These are phyloP conservation scores for Cercospora sp. DNA, from an alignment of 2,329 filamentous ascomycete genomes.

Conservation along the genomic window DNA sequence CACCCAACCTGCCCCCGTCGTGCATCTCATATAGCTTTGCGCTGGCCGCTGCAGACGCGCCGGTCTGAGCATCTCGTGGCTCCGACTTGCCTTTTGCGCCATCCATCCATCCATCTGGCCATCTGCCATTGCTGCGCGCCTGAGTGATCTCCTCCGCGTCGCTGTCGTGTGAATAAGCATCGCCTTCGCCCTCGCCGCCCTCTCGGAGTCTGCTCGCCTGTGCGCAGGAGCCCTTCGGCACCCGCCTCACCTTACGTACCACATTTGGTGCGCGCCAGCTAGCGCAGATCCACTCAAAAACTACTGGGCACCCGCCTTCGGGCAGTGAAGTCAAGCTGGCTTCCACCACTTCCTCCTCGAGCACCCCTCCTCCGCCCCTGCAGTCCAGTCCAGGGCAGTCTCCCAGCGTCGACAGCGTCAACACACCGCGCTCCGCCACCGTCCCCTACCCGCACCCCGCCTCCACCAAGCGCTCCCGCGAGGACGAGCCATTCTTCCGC, in stretches of 20 bases:
- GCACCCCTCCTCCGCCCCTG: constrained; percentile 23
- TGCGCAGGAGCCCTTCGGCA: neutral
- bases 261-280: neutral
- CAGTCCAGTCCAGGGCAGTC: constrained; percentile 22
- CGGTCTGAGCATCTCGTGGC: neutral
- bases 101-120: neutral
- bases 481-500: constrained; percentile 24
- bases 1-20: constrained; percentile 1
- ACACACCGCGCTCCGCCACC: constrained; percentile 26
- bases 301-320: constrained; percentile 9
- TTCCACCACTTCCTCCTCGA: constrained; percentile 7
- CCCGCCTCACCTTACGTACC: constrained; percentile 2
- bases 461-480: constrained; percentile 11
- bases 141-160: neutral
- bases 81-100: neutral
- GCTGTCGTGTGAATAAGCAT: neutral
- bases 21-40: constrained; percentile 4
- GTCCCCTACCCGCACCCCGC: neutral
- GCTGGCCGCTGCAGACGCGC: neutral
- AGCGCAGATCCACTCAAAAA: constrained; percentile 14
- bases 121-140: neutral
- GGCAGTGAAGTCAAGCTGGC: constrained; percentile 16
- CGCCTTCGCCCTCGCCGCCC: neutral
- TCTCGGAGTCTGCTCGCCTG: neutral
- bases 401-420: constrained; percentile 34